These are phyloP conservation scores for Eucalyptus curtisii DNA, from an alignment of 345 rosid species.

Conservation along the genomic window DNA sequence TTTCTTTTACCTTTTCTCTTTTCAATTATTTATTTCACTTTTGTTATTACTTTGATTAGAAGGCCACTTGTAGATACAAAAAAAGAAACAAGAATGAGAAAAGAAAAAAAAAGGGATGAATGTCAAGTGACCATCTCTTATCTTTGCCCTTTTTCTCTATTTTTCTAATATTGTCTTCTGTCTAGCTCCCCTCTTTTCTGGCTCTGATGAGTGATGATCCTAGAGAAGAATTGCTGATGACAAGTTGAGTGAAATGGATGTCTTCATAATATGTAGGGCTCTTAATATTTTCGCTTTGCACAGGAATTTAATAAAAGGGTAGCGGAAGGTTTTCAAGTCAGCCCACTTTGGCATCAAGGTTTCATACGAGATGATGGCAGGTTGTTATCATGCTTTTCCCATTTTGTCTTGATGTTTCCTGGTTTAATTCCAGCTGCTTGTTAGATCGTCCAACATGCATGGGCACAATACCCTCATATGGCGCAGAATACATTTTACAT, in stretches of 20 bases:
- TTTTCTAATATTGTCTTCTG: background rate
- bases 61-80: background rate
- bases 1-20: background rate
- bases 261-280: background rate
- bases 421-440: background rate
- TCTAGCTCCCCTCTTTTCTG: background rate
- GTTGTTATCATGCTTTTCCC: background rate
- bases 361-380: constrained; percentile 73
- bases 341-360: constrained; percentile 95
- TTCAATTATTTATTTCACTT: background rate
- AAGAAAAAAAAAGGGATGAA: background rate
- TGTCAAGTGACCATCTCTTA: background rate
- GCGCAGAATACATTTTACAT: background rate
- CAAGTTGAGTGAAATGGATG: background rate
- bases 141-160: background rate
- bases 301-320: constrained; percentile 75
- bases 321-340: constrained; percentile 85
- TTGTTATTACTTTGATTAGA: background rate
- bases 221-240: background rate
- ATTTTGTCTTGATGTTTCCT: background rate
- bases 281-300: background rate
- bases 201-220: background rate
- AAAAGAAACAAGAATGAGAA: background rate
- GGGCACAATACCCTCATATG: background rate
- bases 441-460: background rate